Base-by-base conservation (phyloP, 257 asterid genomes). In the Osmanthus fragrans region DNA sequence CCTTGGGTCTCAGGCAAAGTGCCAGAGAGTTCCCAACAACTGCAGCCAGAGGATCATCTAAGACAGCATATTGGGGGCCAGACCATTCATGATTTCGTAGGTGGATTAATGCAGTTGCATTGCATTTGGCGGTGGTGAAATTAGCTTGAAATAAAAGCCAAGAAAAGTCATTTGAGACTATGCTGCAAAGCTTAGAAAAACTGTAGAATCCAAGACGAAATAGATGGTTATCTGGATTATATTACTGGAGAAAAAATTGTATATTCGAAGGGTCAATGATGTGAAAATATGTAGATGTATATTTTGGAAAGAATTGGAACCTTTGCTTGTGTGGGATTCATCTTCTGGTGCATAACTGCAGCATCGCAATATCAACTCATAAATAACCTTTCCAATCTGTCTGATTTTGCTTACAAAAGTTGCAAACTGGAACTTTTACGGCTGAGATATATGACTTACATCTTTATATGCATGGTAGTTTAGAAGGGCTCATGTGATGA, bases 1-100 rank as follows among this genome's bases (percentile, higher is more conserved):
- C 97, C 0, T 80, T 93, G 39, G 97, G 97, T 0, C 88, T 93
- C 0, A 80, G 94, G 75, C 97, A 91, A 71, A 88, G 89, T 34
- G 87, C 84, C 1, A 0, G 97, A 86, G 78, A 88, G 88, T 0
- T 77, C 72, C 9, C 88, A 80, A 8, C 89, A 80, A 69, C 71
- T 60, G 80, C 78, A 71, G 78, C 80, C 42, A 29, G 77, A 77
- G 64, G 77, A 80, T 33, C 78, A 71, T 25, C 13, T 79, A 54
- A 73, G 83, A 77, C 76, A 72, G 34, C 82, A 72, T 70, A 80
- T 47, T n/a, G 87, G 91, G 69, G 82, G 85, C 74, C 83, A 79
- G 74, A 73, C 82, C 16, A 79, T 85, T 68, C 23, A 79, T 47
- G 87, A 85, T 64, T 81, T 51, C 76, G 89, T 85, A 49, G 86